Conservation (phyloP, 441 rosid species). For the Erodium moschatum region DNA sequence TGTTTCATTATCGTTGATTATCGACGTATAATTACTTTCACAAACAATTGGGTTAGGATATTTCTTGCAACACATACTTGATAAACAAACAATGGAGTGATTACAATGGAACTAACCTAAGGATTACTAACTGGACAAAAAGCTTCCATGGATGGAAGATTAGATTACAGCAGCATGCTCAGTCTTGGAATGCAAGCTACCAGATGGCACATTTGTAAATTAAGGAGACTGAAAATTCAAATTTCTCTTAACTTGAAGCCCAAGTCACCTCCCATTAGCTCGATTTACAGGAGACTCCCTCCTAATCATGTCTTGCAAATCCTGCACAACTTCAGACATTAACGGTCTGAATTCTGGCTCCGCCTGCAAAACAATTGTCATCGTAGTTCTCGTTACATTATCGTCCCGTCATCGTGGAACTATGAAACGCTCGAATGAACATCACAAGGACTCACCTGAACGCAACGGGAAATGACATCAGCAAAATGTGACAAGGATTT, state of each 20-base stretch:
- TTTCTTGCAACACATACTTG: not conserved
- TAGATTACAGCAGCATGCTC: not conserved
- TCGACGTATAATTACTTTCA: not conserved
- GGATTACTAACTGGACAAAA: not conserved
- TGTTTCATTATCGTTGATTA: not conserved
- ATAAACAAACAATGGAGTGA: not conserved
- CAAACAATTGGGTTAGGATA: not conserved
- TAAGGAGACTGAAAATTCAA: slow-evolving; percentile 18
- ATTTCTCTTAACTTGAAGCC: not conserved
- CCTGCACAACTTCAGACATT: slow-evolving; percentile 94
- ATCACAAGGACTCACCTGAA: slow-evolving; percentile 48
- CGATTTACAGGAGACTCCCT: slow-evolving; percentile 54
- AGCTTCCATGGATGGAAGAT: not conserved
- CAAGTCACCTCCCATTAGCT: slow-evolving; percentile 30
- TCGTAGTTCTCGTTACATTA: not conserved
- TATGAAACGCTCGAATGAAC: no score
- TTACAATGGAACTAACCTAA: not conserved
- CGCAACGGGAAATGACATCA: slow-evolving; percentile 81
- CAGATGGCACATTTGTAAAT: not conserved
- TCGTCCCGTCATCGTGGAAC: no score
- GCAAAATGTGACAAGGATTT: slow-evolving; percentile 87
- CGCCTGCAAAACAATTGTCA: slow-evolving; percentile 36
- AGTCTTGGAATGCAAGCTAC: no score
- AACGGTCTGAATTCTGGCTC: slow-evolving; percentile 74
- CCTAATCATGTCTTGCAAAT: slow-evolving; percentile 63